Percentiles rank a stretch among this genome's conserved stretches.
Conservation (phyloP, 768 basidiomycete species). For the Hebeloma cylindrosporum region DNA sequence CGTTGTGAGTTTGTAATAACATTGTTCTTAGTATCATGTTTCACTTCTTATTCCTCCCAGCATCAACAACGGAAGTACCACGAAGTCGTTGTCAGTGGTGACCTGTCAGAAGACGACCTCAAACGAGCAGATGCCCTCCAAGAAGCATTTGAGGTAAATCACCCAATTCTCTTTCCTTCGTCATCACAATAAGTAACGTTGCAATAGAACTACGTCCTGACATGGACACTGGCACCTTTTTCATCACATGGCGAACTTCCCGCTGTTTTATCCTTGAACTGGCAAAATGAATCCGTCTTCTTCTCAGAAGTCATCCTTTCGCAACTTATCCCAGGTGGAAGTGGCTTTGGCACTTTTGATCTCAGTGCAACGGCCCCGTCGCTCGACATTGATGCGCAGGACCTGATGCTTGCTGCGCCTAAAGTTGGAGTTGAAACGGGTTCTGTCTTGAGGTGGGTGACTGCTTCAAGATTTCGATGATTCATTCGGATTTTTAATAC, state of each 20-base stretch:
- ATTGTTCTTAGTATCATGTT: neutral
- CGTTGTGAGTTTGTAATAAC: slow-evolving; percentile 22
- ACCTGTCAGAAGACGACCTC: slow-evolving; percentile 34
- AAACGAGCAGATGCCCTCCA: slow-evolving; percentile 27
- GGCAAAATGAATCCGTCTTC: slow-evolving; percentile 34
- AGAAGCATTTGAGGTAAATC: slow-evolving; percentile 29
- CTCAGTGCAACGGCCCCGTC: slow-evolving; percentile 23
- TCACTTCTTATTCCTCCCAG: slow-evolving; percentile 18
- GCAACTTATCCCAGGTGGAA: slow-evolving; percentile 35
- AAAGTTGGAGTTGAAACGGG: slow-evolving; percentile 25
- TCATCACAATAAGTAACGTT: too few relatives aligned
- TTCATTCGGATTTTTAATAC: neutral
- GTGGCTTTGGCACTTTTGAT: slow-evolving; percentile 39
- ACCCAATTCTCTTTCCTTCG: neutral
- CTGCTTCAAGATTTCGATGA: neutral
- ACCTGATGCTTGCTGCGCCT: neutral
- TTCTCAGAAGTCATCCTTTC: slow-evolving; percentile 36
- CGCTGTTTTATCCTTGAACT: slow-evolving; percentile 31
- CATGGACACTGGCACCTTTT: slow-evolving; percentile 42
- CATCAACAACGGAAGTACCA: slow-evolving; percentile 33
- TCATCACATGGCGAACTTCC: slow-evolving; percentile 35
- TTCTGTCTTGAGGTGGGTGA: slow-evolving; percentile 27
- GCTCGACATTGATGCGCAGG: slow-evolving; percentile 4
- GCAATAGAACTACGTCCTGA: slow-evolving; percentile 31
- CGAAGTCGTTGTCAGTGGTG: slow-evolving; percentile 37